A percentile compares a stretch with the other conserved stretches of the same genome.
Conservation (phyloP, 2,329 filamentous ascomycete genomes). For the Botrytis galanthina region DNA sequence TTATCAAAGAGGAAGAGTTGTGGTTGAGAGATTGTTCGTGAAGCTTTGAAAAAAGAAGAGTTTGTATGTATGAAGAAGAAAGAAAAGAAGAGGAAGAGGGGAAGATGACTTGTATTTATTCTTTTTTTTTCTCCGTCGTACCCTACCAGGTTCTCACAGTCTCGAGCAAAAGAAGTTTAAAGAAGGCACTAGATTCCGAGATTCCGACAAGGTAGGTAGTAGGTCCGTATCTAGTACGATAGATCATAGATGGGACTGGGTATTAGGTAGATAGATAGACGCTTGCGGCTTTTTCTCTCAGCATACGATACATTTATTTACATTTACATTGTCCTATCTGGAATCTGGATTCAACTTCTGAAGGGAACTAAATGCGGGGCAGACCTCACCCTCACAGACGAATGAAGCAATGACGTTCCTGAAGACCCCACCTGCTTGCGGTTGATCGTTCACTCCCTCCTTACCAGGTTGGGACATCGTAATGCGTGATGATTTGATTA, state of each 20-base stretch:
- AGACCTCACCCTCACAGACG: neutral
- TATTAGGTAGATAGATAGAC: too few species aligned
- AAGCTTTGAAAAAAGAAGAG: neutral
- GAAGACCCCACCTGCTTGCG: neutral
- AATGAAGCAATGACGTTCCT: slow-evolving; percentile 5
- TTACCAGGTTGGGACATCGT: neutral
- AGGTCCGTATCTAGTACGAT: neutral
- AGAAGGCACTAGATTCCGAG: neutral
- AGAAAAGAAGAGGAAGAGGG: neutral
- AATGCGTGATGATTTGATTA: neutral
- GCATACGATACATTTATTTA: too few species aligned
- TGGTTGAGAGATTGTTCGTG: neutral
- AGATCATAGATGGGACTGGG: neutral
- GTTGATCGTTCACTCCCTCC: neutral
- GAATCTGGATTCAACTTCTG: too few species aligned
- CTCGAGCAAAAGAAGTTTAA: neutral
- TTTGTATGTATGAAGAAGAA: neutral
- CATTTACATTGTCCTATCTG: too few species aligned
- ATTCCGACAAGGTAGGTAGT: neutral
- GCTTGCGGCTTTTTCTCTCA: neutral
- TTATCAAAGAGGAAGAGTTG: neutral
- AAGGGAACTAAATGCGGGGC: neutral
- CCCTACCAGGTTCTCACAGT: neutral
- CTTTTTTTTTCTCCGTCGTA: neutral
- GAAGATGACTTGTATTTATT: slow-evolving; percentile 1